Percentiles rank a stretch among this genome's conserved stretches.
phyloP scores from a whole-genome alignment of 306 rosid genomes.

The Cucumis sativus region Cucumber_9930_V3 NC_026661.2:17277501-17278000 shows the following conservation, averaged over 20 bases:
- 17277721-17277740: slow-evolving; percentile 37
- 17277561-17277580: neutral
- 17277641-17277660: neutral
- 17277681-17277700: slow-evolving; percentile 4
- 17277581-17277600: neutral
- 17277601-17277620: neutral
- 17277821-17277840: slow-evolving; percentile 21
- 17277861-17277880: slow-evolving; percentile 27
- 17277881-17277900: slow-evolving; percentile 31
- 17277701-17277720: slow-evolving; percentile 6
- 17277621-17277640: neutral
- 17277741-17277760: slow-evolving; percentile 12
- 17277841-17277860: slow-evolving; percentile 21
- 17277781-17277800: slow-evolving; percentile 18
- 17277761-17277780: slow-evolving; percentile 16
- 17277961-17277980: slow-evolving; percentile 89
- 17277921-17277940: slow-evolving; percentile 70
- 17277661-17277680: slow-evolving; percentile 1
- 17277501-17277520: slow-evolving; percentile 6
- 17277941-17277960: slow-evolving; percentile 79
- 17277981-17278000: slow-evolving; percentile 77
- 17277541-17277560: neutral
- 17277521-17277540: neutral
- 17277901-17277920: slow-evolving; percentile 50
- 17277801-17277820: slow-evolving; percentile 18